phyloP scores from a whole-genome alignment of 2,329 filamentous ascomycete genomes.

The Microsporum ferrugineum region DNA sequence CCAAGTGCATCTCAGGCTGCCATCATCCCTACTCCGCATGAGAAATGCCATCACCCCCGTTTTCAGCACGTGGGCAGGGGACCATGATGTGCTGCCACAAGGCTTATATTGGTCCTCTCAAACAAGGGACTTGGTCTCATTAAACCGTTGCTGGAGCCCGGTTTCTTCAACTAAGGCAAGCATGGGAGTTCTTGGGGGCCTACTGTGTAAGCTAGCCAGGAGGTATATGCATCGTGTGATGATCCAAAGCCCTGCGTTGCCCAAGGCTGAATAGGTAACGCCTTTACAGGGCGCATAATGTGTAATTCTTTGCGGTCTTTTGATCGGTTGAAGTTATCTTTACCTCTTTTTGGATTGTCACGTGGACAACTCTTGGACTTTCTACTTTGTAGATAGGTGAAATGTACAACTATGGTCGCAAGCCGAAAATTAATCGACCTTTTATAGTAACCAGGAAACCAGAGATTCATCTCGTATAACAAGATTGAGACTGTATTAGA shows the following conservation, averaged over 20 bases:
- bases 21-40: not conserved
- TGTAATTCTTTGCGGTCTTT: not conserved
- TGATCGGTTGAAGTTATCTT: not conserved
- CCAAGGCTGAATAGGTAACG: not conserved
- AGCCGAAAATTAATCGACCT: too few relatives aligned
- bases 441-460: too few relatives aligned
- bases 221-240: not conserved
- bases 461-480: too few relatives aligned
- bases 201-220: not conserved
- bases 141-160: not conserved
- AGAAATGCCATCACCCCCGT: not conserved
- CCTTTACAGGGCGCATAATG: not conserved
- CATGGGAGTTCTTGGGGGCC: too few relatives aligned
- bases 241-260: not conserved
- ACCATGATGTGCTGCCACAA: not conserved
- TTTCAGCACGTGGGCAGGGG: not conserved
- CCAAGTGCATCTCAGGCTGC: not conserved
- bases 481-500: too few relatives aligned
- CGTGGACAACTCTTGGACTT: not conserved
- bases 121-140: not conserved
- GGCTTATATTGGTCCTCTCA: not conserved
- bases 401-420: too few relatives aligned
- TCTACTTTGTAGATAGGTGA: too few relatives aligned
- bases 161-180: not conserved
- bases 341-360: not conserved